Percentiles rank a stretch among this genome's conserved stretches.
phyloP scores from a whole-genome alignment of 768 basidiomycete species.

The Termitomyces sp. region DNA sequence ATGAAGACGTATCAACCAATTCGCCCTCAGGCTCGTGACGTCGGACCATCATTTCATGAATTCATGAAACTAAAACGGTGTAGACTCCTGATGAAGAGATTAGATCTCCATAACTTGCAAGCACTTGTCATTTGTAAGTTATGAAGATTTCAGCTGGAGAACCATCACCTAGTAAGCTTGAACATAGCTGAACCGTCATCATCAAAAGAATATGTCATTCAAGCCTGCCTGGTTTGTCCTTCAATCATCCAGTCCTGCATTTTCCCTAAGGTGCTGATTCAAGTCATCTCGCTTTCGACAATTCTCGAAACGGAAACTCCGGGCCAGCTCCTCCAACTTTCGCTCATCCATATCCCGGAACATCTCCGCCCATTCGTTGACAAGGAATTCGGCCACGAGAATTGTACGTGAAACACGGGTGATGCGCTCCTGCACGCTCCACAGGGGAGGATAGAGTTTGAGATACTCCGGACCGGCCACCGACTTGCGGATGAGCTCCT shows the following conservation, averaged over 20 bases:
- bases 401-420: constrained; percentile 62
- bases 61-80: too few relatives aligned
- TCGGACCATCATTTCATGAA: not conserved
- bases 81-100: too few relatives aligned
- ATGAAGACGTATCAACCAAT: too few relatives aligned
- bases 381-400: constrained; percentile 65
- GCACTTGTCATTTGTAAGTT: too few relatives aligned
- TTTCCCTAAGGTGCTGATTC: constrained; percentile 47
- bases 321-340: constrained; percentile 67
- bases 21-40: not conserved
- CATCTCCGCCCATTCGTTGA: constrained; percentile 70
- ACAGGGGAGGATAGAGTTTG: constrained; percentile 56
- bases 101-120: too few relatives aligned
- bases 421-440: constrained; percentile 55
- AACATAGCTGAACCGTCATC: not conserved
- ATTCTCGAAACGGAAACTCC: constrained; percentile 67
- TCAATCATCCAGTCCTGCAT: constrained; percentile 8
- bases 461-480: constrained; percentile 33
- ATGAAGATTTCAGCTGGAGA: not conserved
- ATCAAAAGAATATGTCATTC: not conserved
- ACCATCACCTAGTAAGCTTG: not conserved
- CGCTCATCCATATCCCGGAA: constrained; percentile 52
- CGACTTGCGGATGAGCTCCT: constrained; percentile 57
- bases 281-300: constrained; percentile 67
- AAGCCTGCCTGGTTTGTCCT: too few relatives aligned